Evolutionary conservation across 148 eudicot species (phyloP), one percentile per base, ranked within the genome.

Genomic region (Camellia sinensis): DNA sequence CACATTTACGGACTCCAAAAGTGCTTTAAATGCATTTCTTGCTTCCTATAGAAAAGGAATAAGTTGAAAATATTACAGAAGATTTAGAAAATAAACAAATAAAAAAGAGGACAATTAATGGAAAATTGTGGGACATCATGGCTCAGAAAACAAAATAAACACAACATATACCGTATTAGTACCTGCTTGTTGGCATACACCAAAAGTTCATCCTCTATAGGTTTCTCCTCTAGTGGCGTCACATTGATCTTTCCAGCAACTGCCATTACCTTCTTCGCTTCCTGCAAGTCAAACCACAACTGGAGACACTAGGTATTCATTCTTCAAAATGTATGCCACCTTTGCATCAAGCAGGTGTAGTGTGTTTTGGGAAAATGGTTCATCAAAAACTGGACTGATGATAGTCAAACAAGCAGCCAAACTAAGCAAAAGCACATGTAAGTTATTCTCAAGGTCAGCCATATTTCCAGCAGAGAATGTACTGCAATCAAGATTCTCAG

Each of bases 181-280:
- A 96, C 98, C 97, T 94, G 98, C 79, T 96, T 96, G 80, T 75
- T 93, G 67, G 94, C 94, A 87, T 89, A 96, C 69, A 91, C 84
- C 57, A 94, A 76, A 71, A 92, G 95, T 84, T 94, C 99, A 53
- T 92, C 97, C 61, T 91, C 93, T 0, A 79, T 80, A 72, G 83
- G 60, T 87, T 87, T 96, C 82, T 90, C 94, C 69, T 91, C 93
- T 71, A 78, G 43, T 52, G 88, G 89, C 18, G 85, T 87, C 60
- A 82, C 84, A 78, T 92, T 88, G 37, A 81, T 80, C 79, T 89
- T 88, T 50, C 89, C 97, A 81, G 91, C 90, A 86, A 81, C 86
- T 53, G 90, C 87, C 82, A 85, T 90, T 64, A 91, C 95, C 77
- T 96, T 94, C 80, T 85, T 89, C 6, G 89, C 94, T 82, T 92